Evolutionary conservation across 2,329 filamentous ascomycete species (phyloP), one percentile per base, ranked within the genome.

Genomic region (Exophiala sp.): DNA sequence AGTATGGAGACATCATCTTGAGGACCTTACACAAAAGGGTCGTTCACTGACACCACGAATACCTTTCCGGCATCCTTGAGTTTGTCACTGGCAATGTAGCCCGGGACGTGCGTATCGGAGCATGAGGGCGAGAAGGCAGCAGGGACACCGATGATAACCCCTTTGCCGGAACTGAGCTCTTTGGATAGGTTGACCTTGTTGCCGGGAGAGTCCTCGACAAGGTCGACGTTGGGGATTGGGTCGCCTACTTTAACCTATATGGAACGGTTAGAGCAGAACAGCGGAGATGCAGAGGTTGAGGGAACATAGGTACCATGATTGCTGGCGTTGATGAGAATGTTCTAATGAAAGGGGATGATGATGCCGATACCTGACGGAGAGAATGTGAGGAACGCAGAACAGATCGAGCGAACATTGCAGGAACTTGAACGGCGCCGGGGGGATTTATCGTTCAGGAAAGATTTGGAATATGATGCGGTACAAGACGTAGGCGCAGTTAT

Each of bases 1-100:
- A 27, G 24, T 27, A 27, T 27, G 10, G 24, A 27, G 24, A 10
- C 6, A 39, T 37, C 40, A 72, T n/a, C 35, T 22, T 10, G 16
- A 6, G 23, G 24, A 27, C 41, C 86, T 70, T 75, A 94, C 86
- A 95, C 90, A 67, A 96, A 96, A 16, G 89, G 81, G 67, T 97
- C 91, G 66, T 97, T 97, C 65, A 96, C 90, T 13, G 86, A 83
- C 49, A 97, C 82, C 34, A 97, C 88, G 64, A 94, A 95, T 39
- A 95, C 86, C 63, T 85, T 77, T 42, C 89, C 90, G 23, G 86
- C 88, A 53, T 83, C 76, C 72, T 86, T 86, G 61, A 94, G 77
- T 66, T 83, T 81, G 30, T 58, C 56, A 65, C 88, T 85, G 64
- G 81, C 82, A 68, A 96, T 47, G 72, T 89, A 97, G 48, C 86